Evolutionary conservation across 192 early-diverging fungal species (phyloP).

Genomic region (Piromyces sp.): DNA sequence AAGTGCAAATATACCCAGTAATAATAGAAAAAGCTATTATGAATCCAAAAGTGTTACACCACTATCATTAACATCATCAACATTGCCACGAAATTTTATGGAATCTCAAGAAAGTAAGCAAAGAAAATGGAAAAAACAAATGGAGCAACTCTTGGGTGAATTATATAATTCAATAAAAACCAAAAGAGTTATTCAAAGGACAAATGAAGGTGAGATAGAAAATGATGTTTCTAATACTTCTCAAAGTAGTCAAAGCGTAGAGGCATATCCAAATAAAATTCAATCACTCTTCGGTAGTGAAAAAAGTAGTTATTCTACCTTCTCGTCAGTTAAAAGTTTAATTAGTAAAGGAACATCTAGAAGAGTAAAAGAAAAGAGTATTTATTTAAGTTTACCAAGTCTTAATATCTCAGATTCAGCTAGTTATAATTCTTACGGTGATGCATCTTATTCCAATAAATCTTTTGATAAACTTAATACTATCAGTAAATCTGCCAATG

Average conservation of each 20-base stretch:
- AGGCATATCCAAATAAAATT: neutral
- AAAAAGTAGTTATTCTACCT: neutral
- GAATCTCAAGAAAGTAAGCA: neutral
- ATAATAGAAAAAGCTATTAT: neutral
- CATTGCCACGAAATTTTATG: neutral
- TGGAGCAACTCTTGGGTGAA: neutral
- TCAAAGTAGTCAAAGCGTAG: neutral
- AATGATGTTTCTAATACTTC: neutral
- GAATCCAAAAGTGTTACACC: neutral
- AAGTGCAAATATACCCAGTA: neutral
- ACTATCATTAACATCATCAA: neutral
- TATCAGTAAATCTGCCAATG: neutral
- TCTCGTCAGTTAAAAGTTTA: neutral
- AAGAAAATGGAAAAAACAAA: neutral
- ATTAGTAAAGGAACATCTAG: neutral
- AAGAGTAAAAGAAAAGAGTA: neutral
- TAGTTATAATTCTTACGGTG: neutral
- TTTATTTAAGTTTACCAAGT: neutral
- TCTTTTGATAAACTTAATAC: neutral
- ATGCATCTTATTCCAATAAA: neutral
- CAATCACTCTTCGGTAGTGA: neutral
- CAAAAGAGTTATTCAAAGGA: neutral
- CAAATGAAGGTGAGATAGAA: neutral
- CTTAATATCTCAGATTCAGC: neutral
- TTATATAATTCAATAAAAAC: neutral